Evolutionary conservation across 441 rosid genomes (phyloP), one percentile per base, ranked within the genome.

Genomic region (Gossypium gossypioides): DNA sequence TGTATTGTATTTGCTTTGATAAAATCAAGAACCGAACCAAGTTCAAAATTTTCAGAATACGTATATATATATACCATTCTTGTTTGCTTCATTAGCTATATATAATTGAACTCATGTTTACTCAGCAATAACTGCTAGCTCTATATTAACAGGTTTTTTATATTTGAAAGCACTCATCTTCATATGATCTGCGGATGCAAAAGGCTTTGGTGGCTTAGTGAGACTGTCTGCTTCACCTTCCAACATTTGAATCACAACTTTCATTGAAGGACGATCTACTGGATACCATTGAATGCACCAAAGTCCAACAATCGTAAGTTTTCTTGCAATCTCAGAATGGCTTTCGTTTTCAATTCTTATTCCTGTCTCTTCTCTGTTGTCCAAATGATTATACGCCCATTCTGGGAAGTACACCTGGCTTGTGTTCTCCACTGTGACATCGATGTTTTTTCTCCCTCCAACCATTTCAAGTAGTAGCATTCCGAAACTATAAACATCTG

Each of bases 251-350:
- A 77, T 75, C 3, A 72, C 79, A 44, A 0, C 32, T 48, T 72
- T 82, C 81, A 82, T 79, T 0, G 81, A 67, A 0, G 83, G 85
- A 51, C 85, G 83, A 55, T 75, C 74, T 1, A 55, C 62, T 1
- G 83, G 85, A 55, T 51, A 24, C 85, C 81, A 82, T 27, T 79
- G 79, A 77, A 57, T 57, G 16, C 62, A 57, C 62, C 34, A 57
- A 57, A 57, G 68, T 16, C 79, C 83, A 10, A 82, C 81, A 29
- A 75, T 73, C 32, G 78, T 42, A 1, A 82, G 79, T 24, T 79
- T 79, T 59, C 54, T 79, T 0, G 62, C 78, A 13, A 76, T 79
- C 34, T 79, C 24, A 6, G 63, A 62, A 52, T 78, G 73, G 0
- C 32, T 66, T 22, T 73, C 80, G 3, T 73, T 77, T 13, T 59